phyloP scores from a whole-genome alignment of 164 flowering plant genomes.

The Tetrastigma voinierianum region DNA sequence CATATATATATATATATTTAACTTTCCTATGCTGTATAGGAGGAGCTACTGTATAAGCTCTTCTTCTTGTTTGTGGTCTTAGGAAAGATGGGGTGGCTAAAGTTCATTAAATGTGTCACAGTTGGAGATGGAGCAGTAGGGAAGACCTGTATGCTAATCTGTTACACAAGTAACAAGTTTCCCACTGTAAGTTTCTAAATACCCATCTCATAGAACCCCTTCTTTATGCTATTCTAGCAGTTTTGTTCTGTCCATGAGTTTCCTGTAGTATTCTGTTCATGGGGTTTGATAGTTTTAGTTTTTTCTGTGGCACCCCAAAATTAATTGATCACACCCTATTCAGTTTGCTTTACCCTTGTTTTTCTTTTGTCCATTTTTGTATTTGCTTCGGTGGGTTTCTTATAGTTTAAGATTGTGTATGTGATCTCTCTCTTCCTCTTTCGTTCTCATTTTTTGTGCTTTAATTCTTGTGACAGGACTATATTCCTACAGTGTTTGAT shows the following conservation, averaged over 20 bases:
- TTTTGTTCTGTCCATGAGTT: conserved; percentile 2
- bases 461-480: conserved; percentile 57
- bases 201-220: neutral
- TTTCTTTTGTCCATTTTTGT: neutral
- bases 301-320: neutral
- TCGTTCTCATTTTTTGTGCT: neutral
- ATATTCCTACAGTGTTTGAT: conserved; percentile 94
- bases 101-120: conserved; percentile 97
- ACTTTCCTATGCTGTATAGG: no score
- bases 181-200: conserved; percentile 64
- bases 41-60: conserved; percentile 6
- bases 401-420: no score
- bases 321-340: neutral
- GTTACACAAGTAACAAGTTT: conserved; percentile 96
- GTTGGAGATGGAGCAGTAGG: conserved; percentile 99
- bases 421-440: neutral
- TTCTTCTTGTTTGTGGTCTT: neutral
- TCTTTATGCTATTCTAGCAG: neutral
- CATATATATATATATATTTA: no score
- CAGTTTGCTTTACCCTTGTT: neutral
- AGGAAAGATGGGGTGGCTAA: conserved; percentile 77
- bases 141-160: conserved; percentile 95
- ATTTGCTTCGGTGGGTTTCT: no score
- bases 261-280: conserved; percentile 3
- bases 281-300: no score